Percentiles rank a stretch among this genome's conserved stretches.
Evolutionary conservation across 306 rosid genomes (phyloP).

Genomic region (Begonia loranthoides): DNA sequence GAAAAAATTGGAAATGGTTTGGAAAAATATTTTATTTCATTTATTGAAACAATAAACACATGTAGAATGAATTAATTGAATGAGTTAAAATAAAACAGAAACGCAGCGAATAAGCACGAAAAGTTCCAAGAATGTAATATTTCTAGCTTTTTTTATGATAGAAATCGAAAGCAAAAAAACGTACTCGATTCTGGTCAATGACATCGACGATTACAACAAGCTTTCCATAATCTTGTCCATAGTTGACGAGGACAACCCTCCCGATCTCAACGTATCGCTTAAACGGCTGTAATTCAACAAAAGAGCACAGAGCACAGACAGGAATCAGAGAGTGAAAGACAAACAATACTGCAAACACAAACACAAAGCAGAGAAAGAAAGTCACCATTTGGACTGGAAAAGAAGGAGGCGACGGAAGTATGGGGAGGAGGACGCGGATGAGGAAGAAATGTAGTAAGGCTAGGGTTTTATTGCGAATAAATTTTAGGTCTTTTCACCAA

Average conservation of each 20-base stretch:
- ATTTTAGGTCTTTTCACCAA: too few species aligned
- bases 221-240: constrained; percentile 75
- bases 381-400: too few species aligned
- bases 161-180: not conserved
- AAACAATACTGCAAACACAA: too few species aligned
- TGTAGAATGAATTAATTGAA: not conserved
- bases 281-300: constrained; percentile 42
- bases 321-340: too few species aligned
- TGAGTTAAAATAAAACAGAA: not conserved
- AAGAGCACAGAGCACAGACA: too few species aligned
- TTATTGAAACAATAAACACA: not conserved
- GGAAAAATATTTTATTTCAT: too few species aligned
- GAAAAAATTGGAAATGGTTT: not conserved
- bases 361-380: too few species aligned
- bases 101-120: not conserved
- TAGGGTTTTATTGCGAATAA: too few species aligned
- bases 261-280: constrained; percentile 94
- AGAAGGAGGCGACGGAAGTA: too few species aligned
- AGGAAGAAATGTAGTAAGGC: too few species aligned
- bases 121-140: not conserved
- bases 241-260: constrained; percentile 83
- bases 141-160: not conserved
- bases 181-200: constrained; percentile 76
- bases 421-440: too few species aligned
- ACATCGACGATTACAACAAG: constrained; percentile 93